Base-by-base conservation (phyloP, 805 yeast species). In the Candida jianshihensis region DNA sequence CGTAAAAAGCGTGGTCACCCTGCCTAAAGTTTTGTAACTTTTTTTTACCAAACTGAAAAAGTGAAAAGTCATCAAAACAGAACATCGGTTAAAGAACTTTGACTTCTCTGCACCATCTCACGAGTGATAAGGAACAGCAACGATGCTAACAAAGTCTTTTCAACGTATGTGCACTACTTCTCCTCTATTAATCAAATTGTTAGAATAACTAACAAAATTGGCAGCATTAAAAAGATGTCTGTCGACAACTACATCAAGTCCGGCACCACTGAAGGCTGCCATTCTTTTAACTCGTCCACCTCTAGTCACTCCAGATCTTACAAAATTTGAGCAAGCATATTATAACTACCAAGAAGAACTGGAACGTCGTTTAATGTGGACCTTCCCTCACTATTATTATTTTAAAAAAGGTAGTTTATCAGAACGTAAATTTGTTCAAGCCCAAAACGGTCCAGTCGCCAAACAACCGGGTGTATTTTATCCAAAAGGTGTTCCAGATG, bases 291-390 rank as follows among this genome's bases (percentile, higher is more conserved):
- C 92, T 29, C 73, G 99, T 61, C 71, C 69, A 27, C 98, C 98
- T 20, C 69, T 92, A 26, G 75, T 92, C 32, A 85, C 96, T 3
- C 81, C 84, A 10, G 90, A 84, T 41, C 63, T 79, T 36, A 68
- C 81, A 9, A 73, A 68, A 38, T 81, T 90, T 48, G 96, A 87
- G 49, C 53, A 66, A 41, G 77, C 78, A 35, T 92, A 81, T 60
- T 85, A 82, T 56, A 66, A 76, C 36, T 92, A 92, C 58, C 95
- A 89, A 60, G 74, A 77, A 35, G 95, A 85, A 57, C 69, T 92
- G 37, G 89, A 88, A 68, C 79, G 79, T 54, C 73, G 97, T 51
- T 69, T 92, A 47, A 88, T 89, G 95, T 88, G 96, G 96, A 88
- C 97, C 0, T 92, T 92, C 60, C 97, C 98, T 5, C 78, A 81